Base-by-base conservation (phyloP, 345 rosid genomes). In the Boechera stricta region DNA sequence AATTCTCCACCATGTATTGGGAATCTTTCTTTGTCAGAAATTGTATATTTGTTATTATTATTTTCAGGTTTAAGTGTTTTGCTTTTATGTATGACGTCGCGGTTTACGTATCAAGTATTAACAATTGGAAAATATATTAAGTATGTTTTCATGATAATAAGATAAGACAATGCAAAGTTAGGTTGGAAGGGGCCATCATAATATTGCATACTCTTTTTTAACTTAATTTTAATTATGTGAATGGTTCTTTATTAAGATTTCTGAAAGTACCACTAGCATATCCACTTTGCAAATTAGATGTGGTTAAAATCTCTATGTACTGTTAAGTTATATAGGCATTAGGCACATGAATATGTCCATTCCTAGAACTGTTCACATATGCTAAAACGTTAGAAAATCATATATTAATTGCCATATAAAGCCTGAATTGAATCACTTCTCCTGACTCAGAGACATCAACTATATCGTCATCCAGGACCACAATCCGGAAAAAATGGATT, bases 81-180 rank as follows among this genome's bases (percentile, higher is more conserved):
- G 65, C 71, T 77, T 77, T 77, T 63, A 55, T 51, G 33, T 64
- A 32, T 77, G 80, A 77, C 71, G 80, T 71, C 76, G 66, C 10
- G 71, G 67, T 77, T 77, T 77, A 71, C 67, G 76, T 70, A 57
- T 77, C 64, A 76, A 61, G 49, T 55, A 45, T 71, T 44, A 69
- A 70, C 66, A 35, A 54, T 52, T 5, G 5, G 41, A 74, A 48
- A 1, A 48, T 28, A 36, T 45, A 61, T 49, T 51, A 18, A 54
- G 8, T 65, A 69, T 33, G 18, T 48, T 38, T 29, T 13, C 44
- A 41, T 51, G 65, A 77, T 52, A 33, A 54, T 44, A 21, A 33
- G 18, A 24, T 38, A 65, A 57, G 45, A 28, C 57, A 69, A 63
- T 63, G 60, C 59, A 70, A 77, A 71, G 76, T 77, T 71, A 77